A percentile compares a stretch with the other conserved stretches of the same genome.
Conservation (phyloP, 495 filamentous ascomycete genomes). For the Annulohypoxylon nitens region DNA sequence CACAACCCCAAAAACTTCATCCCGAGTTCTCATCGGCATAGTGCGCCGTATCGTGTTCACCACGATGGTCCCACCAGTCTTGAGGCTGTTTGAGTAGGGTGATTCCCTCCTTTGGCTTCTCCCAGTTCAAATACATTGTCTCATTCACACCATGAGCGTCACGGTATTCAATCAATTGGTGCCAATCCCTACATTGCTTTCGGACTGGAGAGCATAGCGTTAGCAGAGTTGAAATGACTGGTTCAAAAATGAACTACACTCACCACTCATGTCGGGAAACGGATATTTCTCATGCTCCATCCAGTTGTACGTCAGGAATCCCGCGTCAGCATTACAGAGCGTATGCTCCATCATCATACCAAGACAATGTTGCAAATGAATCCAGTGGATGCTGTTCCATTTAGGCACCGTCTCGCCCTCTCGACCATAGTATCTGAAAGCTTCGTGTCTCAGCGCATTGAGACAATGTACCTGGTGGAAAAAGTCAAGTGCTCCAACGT, state of each 20-base stretch:
- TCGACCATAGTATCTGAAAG: conserved; percentile 30
- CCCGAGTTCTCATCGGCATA: conserved; percentile 7
- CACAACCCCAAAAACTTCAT: neutral
- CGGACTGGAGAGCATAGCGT: conserved; percentile 6
- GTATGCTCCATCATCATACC: conserved; percentile 41
- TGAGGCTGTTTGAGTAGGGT: conserved; percentile 23
- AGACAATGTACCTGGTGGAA: conserved; percentile 54
- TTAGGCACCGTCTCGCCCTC: conserved; percentile 29
- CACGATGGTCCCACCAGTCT: conserved; percentile 33
- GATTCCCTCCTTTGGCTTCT: conserved; percentile 23
- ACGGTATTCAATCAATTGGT: conserved; percentile 21
- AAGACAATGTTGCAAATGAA: conserved; percentile 41
- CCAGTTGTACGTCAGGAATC: conserved; percentile 38
- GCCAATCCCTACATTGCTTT: conserved; percentile 33
- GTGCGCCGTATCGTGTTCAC: conserved; percentile 9
- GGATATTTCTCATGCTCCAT: conserved; percentile 28
- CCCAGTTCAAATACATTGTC: conserved; percentile 22
- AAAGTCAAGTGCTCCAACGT: conserved; percentile 50
- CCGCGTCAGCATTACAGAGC: conserved; percentile 36
- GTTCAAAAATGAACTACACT: neutral
- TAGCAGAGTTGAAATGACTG: neutral
- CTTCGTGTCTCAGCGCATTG: conserved; percentile 42
- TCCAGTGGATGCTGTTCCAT: conserved; percentile 33
- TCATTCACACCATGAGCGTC: conserved; percentile 22
- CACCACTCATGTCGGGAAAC: conserved; percentile 39